Percentiles rank a stretch among this genome's conserved stretches.
Conservation (phyloP, 306 rosid genomes). For the Lotus japonicus region DNA sequence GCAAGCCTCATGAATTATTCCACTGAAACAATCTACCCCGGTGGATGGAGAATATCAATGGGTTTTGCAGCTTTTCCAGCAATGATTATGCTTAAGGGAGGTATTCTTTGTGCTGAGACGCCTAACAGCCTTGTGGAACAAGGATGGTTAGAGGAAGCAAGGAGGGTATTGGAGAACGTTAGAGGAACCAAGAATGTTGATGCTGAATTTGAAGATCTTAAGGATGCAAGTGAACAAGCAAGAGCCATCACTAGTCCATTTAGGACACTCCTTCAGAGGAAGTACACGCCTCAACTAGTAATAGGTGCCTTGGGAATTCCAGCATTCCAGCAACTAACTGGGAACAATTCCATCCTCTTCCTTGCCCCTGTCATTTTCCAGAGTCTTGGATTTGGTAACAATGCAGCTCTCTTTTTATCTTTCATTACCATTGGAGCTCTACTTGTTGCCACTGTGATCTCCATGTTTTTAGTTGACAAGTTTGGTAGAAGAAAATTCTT, state of each 20-base stretch:
- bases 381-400: constrained; percentile 84
- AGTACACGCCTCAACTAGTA: constrained; percentile 80
- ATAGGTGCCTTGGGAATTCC: constrained; percentile 93
- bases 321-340: constrained; percentile 94
- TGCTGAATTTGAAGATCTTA: constrained; percentile 74
- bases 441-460: constrained; percentile 71
- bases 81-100: constrained; percentile 71
- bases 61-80: constrained; percentile 92
- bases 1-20: constrained; percentile 76
- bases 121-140: constrained; percentile 96
- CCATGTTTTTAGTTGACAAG: no score
- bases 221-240: constrained; percentile 81
- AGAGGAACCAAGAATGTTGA: constrained; percentile 84
- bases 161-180: constrained; percentile 61
- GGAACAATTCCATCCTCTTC: no score
- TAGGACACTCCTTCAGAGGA: constrained; percentile 54
- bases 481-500: no score
- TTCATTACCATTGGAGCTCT: constrained; percentile 75
- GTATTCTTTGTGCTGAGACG: constrained; percentile 84
- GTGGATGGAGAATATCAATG: constrained; percentile 91
- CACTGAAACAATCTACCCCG: constrained; percentile 64
- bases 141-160: constrained; percentile 65
- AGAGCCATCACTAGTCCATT: constrained; percentile 54
- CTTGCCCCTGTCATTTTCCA: constrained; percentile 96
- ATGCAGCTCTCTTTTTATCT: constrained; percentile 73